Base-by-base conservation (phyloP, 2,329 filamentous ascomycete species). In the Aspergillus pseudoterreus region DNA sequence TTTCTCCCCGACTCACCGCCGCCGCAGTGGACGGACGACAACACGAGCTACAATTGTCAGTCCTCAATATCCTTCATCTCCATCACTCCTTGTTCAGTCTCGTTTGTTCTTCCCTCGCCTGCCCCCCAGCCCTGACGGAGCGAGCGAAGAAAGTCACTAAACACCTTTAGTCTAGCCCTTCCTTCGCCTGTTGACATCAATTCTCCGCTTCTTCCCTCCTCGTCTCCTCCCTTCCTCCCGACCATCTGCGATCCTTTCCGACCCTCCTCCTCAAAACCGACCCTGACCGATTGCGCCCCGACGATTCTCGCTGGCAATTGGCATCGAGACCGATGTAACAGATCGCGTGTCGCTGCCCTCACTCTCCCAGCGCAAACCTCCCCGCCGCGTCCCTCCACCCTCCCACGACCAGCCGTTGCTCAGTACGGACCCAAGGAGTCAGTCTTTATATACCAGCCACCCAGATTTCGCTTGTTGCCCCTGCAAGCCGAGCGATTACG, bases 311-410 rank as follows among this genome's bases (percentile, higher is more conserved):
- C 44, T 45, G 43, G 47, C 33, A 56, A 47, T 55, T 50, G 50
- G 49, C 45, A 53, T 57, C 49, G 54, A 58, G 54, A 56, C 57
- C 54, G 54, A 61, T 61, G 59, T 60, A 57, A 61, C 57, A 53
- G 56, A 57, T 60, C 57, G 56, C 54, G 56, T 57, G 51, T 57
- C 48, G 51, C 53, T 56, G 54, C 51, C 53, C 52, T 60, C 51
- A 21, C 57, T 60, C 56, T 49, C 47, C 58, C 51, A 54, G 54
- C 53, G 47, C 51, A 54, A 45, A 50, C 46, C 51, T 50, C 56
- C 49, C 50, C 50, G 47, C 50, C 47, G 39, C 49, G 19, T 45
- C 47, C 49, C 49, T 47, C 48, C 43, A 49, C 46, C 43, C 53
- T 48, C 47, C 46, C 55, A 49, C 49, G 35, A 38, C 15, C 35